Conservation (phyloP, 2,329 filamentous ascomycete genomes). For the Ophiostoma sp. region DNA sequence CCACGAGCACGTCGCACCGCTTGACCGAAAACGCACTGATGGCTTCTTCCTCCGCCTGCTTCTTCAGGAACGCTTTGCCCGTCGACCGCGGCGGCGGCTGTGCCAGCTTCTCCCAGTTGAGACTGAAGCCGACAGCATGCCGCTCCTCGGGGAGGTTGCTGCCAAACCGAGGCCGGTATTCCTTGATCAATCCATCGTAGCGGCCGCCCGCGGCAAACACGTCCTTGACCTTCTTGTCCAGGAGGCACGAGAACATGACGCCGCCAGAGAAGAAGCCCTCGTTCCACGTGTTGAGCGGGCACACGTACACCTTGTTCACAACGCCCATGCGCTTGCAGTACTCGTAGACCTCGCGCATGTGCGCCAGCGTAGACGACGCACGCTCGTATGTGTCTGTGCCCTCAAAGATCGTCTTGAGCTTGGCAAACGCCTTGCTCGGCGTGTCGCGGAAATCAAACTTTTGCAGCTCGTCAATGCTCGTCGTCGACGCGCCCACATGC, state of each 20-base stretch:
- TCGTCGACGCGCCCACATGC: constrained; percentile 74
- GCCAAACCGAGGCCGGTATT: constrained; percentile 67
- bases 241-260: constrained; percentile 83
- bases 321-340: constrained; percentile 74
- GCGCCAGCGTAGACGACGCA: constrained; percentile 68
- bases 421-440: constrained; percentile 52
- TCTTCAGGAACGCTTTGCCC: constrained; percentile 58
- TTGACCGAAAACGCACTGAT: constrained; percentile 56
- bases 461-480: constrained; percentile 82
- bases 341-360: constrained; percentile 70
- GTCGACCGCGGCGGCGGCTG: constrained; percentile 51
- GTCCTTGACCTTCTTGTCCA: constrained; percentile 75
- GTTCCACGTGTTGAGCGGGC: constrained; percentile 80
- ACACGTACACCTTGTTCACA: constrained; percentile 72
- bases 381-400: constrained; percentile 65
- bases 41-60: constrained; percentile 55
- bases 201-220: constrained; percentile 91
- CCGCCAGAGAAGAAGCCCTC: constrained; percentile 85
- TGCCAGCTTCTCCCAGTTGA: constrained; percentile 79
- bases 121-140: constrained; percentile 86
- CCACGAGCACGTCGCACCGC: constrained; percentile 82
- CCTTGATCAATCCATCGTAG: constrained; percentile 83
- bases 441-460: constrained; percentile 80
- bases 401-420: constrained; percentile 56
- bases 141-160: constrained; percentile 54